phyloP scores from a whole-genome alignment of 345 rosid genomes.

The Sisymbrium altissimum region DNA sequence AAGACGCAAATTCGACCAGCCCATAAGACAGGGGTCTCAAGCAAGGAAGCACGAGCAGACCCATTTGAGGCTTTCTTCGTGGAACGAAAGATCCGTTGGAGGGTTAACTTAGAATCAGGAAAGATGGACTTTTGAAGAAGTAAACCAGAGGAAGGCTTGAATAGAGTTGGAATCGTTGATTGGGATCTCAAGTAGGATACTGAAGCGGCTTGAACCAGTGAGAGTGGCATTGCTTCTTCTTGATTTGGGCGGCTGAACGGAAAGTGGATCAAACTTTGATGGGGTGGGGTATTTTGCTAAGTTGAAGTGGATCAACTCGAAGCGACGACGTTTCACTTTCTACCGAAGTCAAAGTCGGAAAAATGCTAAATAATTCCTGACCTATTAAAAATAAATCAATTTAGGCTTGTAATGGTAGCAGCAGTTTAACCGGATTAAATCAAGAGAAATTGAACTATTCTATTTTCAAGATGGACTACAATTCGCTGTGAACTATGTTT shows the following conservation, averaged over 20 bases:
- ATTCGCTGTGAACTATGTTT: no score
- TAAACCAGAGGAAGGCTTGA: slow-evolving; percentile 10
- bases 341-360: background rate
- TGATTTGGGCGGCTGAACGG: slow-evolving; percentile 18
- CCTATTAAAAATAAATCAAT: no score
- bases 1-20: slow-evolving; percentile 76
- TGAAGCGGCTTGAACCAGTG: slow-evolving; percentile 38
- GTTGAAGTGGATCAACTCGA: background rate
- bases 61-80: slow-evolving; percentile 25
- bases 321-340: background rate
- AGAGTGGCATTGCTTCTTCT: slow-evolving; percentile 40
- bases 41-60: slow-evolving; percentile 53
- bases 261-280: no score
- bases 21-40: slow-evolving; percentile 77
- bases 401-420: no score
- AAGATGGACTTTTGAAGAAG: slow-evolving; percentile 37
- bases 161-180: slow-evolving; percentile 15
- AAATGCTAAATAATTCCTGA: no score
- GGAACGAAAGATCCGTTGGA: slow-evolving; percentile 13
- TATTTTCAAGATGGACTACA: no score
- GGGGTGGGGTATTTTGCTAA: background rate
- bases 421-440: no score
- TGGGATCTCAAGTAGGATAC: slow-evolving; percentile 31
- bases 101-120: slow-evolving; percentile 27
- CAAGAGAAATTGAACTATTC: no score